These are phyloP conservation scores for Jamesozyma jinghongensis DNA, from an alignment of 805 yeast species.

Conservation along the genomic window DNA sequence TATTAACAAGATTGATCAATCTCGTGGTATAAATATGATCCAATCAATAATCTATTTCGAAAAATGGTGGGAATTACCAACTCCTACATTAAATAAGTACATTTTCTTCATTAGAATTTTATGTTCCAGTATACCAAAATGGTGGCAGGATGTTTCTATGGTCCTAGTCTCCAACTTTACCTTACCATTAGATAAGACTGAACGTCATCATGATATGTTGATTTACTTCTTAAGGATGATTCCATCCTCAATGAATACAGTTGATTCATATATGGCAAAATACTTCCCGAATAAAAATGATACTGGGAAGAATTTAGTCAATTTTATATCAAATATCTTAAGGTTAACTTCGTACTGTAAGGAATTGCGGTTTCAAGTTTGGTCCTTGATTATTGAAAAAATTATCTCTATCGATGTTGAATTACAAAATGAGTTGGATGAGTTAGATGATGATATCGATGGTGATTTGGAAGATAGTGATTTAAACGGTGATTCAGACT, in stretches of 20 bases:
- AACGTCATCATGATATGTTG: slow-evolving; percentile 57
- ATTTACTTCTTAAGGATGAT: slow-evolving; percentile 56
- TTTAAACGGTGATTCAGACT: slow-evolving; percentile 19
- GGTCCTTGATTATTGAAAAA: slow-evolving; percentile 75
- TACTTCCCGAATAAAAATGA: slow-evolving; percentile 77
- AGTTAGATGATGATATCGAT: slow-evolving; percentile 65
- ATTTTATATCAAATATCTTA: slow-evolving; percentile 60
- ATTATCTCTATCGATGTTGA: slow-evolving; percentile 86
- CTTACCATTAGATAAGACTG: slow-evolving; percentile 25
- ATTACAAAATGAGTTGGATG: slow-evolving; percentile 79
- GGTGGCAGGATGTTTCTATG: slow-evolving; percentile 77
- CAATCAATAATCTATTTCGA: slow-evolving; percentile 49
- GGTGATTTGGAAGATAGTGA: slow-evolving; percentile 33
- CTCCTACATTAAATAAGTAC: slow-evolving; percentile 43
- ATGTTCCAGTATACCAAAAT: slow-evolving; percentile 79
- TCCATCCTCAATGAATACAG: slow-evolving; percentile 68
- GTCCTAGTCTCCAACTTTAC: slow-evolving; percentile 57
- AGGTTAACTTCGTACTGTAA: slow-evolving; percentile 56
- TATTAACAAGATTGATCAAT: slow-evolving; percentile 53
- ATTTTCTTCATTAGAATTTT: slow-evolving; percentile 67
- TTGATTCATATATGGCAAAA: slow-evolving; percentile 48
- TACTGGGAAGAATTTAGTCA: slow-evolving; percentile 41
- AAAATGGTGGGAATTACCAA: slow-evolving; percentile 49
- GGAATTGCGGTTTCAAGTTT: slow-evolving; percentile 62
- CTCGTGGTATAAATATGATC: slow-evolving; percentile 44